Conservation (phyloP, 345 rosid genomes). For the Populus euphratica region DNA sequence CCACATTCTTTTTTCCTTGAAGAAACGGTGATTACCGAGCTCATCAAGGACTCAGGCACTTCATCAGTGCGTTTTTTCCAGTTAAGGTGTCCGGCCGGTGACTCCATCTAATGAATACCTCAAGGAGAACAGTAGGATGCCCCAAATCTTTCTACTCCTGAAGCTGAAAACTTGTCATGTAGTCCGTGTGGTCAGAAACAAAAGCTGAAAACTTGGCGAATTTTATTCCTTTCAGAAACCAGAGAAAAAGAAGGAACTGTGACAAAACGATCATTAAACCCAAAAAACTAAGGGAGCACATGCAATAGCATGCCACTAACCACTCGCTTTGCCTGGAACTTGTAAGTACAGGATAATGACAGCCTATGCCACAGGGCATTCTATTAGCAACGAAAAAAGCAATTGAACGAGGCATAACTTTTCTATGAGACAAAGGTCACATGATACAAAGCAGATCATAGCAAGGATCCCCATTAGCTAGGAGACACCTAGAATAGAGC, state of each 20-base stretch:
- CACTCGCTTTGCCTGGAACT: constrained; percentile 30
- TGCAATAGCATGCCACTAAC: constrained; percentile 34
- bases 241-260: constrained; percentile 10
- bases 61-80: no score
- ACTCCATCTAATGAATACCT: no score
- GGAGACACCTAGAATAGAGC: constrained; percentile 29
- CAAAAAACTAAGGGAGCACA: constrained; percentile 20
- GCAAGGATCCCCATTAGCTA: constrained; percentile 28
- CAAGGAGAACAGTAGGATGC: no score
- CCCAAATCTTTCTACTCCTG: no score
- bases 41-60: no score
- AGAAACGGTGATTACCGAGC: no score
- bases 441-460: constrained; percentile 53
- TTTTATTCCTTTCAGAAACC: constrained; percentile 26
- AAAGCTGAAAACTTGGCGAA: neutral
- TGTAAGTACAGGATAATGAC: constrained; percentile 25
- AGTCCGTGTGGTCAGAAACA: neutral
- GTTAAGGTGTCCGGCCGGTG: no score
- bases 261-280: constrained; percentile 21
- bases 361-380: constrained; percentile 23
- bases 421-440: constrained; percentile 49
- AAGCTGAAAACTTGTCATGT: neutral
- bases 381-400: constrained; percentile 24
- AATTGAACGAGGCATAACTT: constrained; percentile 33
- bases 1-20: no score